Evolutionary conservation across 768 basidiomycete species (phyloP).

Genomic region (Mycena floridula): DNA sequence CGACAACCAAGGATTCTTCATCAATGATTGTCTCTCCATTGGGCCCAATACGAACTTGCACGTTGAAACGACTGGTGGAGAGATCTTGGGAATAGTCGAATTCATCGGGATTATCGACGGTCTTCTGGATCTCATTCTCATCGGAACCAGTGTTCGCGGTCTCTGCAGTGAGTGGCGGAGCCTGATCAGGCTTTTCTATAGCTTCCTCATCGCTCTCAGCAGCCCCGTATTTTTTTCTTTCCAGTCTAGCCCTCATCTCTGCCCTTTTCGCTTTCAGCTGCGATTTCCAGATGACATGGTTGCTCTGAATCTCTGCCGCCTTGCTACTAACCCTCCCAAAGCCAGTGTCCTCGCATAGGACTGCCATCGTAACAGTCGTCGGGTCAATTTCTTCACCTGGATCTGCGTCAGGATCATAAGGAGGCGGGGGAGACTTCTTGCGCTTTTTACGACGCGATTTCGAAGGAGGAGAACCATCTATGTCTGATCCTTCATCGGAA

Average conservation of each 20-base stretch:
- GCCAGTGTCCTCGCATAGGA: slow-evolving; percentile 71
- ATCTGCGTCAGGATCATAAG: slow-evolving; percentile 51
- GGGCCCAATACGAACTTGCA: slow-evolving; percentile 82
- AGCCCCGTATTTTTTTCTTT: slow-evolving; percentile 70
- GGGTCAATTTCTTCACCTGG: slow-evolving; percentile 78
- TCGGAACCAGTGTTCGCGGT: slow-evolving; percentile 6
- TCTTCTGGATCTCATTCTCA: neutral
- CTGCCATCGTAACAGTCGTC: slow-evolving; percentile 79
- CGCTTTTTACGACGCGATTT: slow-evolving; percentile 3
- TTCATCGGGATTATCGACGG: slow-evolving; percentile 21
- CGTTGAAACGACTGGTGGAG: slow-evolving; percentile 67
- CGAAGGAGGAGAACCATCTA: neutral
- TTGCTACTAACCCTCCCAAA: slow-evolving; percentile 77
- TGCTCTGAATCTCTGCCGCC: slow-evolving; percentile 62
- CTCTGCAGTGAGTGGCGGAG: slow-evolving; percentile 6
- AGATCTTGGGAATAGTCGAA: slow-evolving; percentile 69
- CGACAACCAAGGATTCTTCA: slow-evolving; percentile 77
- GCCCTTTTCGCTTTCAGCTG: slow-evolving; percentile 61
- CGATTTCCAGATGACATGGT: slow-evolving; percentile 68
- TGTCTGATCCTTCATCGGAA: neutral
- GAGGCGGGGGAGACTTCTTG: slow-evolving; percentile 33
- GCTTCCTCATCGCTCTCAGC: slow-evolving; percentile 40
- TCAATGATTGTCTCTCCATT: slow-evolving; percentile 86
- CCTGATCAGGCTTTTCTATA: slow-evolving; percentile 8
- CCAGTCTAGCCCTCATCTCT: slow-evolving; percentile 56